These are phyloP conservation scores for Datura wrightii DNA, from an alignment of 257 asterid species.

Conservation along the genomic window DNA sequence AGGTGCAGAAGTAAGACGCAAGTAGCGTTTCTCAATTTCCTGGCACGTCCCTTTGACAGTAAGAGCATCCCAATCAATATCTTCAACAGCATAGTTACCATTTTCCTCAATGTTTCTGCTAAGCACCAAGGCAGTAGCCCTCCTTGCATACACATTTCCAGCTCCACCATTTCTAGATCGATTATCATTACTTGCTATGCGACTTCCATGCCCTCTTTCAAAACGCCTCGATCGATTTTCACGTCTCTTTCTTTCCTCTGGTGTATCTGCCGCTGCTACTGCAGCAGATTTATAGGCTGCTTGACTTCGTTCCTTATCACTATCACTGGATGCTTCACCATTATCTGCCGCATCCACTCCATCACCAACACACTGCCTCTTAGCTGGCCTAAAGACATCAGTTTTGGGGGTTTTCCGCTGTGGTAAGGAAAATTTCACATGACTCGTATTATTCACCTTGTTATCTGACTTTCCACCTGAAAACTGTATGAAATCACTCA, in stretches of 20 bases:
- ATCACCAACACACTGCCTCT: conserved; percentile 82
- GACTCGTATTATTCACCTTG: conserved; percentile 51
- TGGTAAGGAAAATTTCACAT: conserved; percentile 55
- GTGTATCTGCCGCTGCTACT: conserved; percentile 68
- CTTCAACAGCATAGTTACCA: conserved; percentile 91
- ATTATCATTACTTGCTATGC: conserved; percentile 48
- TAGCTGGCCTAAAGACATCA: conserved; percentile 63
- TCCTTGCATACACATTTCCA: conserved; percentile 62
- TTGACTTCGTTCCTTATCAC: conserved; percentile 81
- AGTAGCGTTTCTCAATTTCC: conserved; percentile 92
- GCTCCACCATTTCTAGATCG: conserved; percentile 55
- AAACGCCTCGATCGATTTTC: conserved; percentile 95
- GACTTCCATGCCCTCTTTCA: conserved; percentile 78
- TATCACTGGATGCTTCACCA: conserved; percentile 81
- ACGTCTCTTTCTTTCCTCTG: conserved; percentile 88
- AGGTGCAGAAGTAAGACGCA: conserved; percentile 99
- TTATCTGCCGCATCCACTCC: conserved; percentile 53
- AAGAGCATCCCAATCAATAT: conserved; percentile 98
- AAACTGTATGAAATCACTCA: conserved; percentile 54
- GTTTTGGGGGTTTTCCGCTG: conserved; percentile 57
- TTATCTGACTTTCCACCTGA: conserved; percentile 66
- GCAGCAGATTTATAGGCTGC: conserved; percentile 79
- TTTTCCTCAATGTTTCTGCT: conserved; percentile 77
- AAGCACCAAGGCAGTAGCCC: conserved; percentile 69
- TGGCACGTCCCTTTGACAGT: conserved; percentile 95